phyloP scores from a whole-genome alignment of 2,329 filamentous ascomycete species.

The Penicillium freii region DNA sequence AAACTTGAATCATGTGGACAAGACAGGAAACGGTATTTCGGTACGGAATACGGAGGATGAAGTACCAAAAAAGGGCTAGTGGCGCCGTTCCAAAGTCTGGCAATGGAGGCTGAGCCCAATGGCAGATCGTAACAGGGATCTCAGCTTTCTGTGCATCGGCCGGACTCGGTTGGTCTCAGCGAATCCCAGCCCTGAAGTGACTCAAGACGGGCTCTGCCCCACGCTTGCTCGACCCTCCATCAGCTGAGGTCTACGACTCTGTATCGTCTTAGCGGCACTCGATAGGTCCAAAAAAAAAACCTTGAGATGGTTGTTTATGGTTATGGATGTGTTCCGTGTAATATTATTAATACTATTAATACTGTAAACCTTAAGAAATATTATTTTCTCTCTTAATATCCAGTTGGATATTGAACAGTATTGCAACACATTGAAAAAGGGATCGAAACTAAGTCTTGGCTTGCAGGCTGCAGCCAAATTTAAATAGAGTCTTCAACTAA shows the following conservation, averaged over 20 bases:
- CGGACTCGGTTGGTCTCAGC: slow-evolving; percentile 28
- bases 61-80: slow-evolving; percentile 13
- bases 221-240: slow-evolving; percentile 34
- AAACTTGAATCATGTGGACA: slow-evolving; percentile 6
- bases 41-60: no score
- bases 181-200: slow-evolving; percentile 34
- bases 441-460: slow-evolving; percentile 8
- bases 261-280: slow-evolving; percentile 14
- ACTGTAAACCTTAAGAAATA: not conserved
- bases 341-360: not conserved
- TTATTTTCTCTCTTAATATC: not conserved
- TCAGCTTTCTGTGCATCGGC: slow-evolving; percentile 30
- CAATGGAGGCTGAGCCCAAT: slow-evolving; percentile 40
- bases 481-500: slow-evolving; percentile 9
- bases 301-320: not conserved
- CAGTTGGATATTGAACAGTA: not conserved
- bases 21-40: not conserved
- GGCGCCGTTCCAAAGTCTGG: slow-evolving; percentile 35
- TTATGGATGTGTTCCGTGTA: slow-evolving; percentile 8
- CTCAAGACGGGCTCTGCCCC: slow-evolving; percentile 32
- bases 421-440: not conserved
- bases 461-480: slow-evolving; percentile 5
- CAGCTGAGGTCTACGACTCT: slow-evolving; percentile 29
- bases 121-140: slow-evolving; percentile 39
- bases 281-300: slow-evolving; percentile 19